Base-by-base conservation (phyloP, 2,329 filamentous ascomycete genomes). In the Cercospora sojina region DNA sequence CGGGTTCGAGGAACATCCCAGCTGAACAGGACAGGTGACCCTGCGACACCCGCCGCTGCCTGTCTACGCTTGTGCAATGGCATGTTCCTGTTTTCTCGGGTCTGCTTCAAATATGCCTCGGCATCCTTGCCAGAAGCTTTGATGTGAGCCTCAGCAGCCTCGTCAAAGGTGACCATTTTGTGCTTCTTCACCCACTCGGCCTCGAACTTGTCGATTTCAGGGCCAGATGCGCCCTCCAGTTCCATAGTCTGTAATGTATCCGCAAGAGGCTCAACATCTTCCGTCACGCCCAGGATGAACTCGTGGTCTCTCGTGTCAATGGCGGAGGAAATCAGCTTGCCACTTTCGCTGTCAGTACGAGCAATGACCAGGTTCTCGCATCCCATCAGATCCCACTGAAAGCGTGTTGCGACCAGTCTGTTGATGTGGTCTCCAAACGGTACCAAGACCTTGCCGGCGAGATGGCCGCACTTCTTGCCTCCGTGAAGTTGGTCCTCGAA, bases 321-420 rank as follows among this genome's bases (percentile, higher is more conserved):
- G 13, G 93, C 92, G 67, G 91, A 96, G 66, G 91, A 96, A 64
- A 99, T 85, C 23, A 99, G 86, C 77, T 90, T 93, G 55, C 94
- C 95, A 69, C 92, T 96, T 80, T 98, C 95, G 0, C 93, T 96
- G 79, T 99, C 95, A 1, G 95, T 98, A 65, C 95, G 89, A 2
- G 95, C 95, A 76, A 99, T 95, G 49, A 98, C 88, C 3, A 98
- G 85, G 78, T 96, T 98, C 82, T 99, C 95, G 61, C 88, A 89
- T 56, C 94, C 95, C 94, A 99, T 98, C 73, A 97, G 85, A 75
- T 99, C 95, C 94, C 94, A 99, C 77, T 99, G 95, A 82, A 97
- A 97, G 67, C 95, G 89, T 3, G 94, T 89, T 1, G 95, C 93
- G 20, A 93, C 89, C 4, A 99, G 87, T 29, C 95, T 90, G 82